These are phyloP conservation scores for Wallacemonas sp. DNA, from an alignment of 208 protist genomes.

Conservation along the genomic window DNA sequence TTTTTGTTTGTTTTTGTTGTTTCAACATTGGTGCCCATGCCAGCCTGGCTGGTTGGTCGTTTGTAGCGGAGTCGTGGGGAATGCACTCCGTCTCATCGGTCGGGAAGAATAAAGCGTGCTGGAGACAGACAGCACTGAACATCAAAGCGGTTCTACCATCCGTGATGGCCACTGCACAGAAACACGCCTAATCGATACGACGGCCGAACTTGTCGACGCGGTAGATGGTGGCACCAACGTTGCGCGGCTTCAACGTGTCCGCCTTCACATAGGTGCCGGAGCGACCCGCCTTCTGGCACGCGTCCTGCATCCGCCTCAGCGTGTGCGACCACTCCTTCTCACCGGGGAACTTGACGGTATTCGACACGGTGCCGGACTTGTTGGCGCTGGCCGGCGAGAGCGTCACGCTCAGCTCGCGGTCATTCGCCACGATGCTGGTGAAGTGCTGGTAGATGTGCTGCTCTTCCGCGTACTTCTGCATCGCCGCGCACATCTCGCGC, in stretches of 20 bases:
- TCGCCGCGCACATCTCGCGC: conserved; percentile 82
- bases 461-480: conserved; percentile 63
- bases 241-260: conserved; percentile 65
- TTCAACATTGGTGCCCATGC: too few relatives aligned
- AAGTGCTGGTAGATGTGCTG: conserved; percentile 76
- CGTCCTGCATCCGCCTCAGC: conserved; percentile 67
- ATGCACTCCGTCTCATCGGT: too few relatives aligned
- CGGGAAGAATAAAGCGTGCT: too few relatives aligned
- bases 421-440: conserved; percentile 77
- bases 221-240: conserved; percentile 66
- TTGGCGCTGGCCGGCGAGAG: conserved; percentile 59
- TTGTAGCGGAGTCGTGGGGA: too few relatives aligned
- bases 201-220: conserved; percentile 90
- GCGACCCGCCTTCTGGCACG: conserved; percentile 68
- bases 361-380: conserved; percentile 56
- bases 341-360: conserved; percentile 59
- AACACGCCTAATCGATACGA: conserved; percentile 58
- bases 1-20: too few relatives aligned
- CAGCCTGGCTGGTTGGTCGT: too few relatives aligned
- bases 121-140: too few relatives aligned
- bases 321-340: conserved; percentile 84
- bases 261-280: conserved; percentile 77
- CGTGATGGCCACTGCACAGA: too few relatives aligned
- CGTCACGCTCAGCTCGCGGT: conserved; percentile 70
- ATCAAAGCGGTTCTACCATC: too few relatives aligned